A percentile compares a stretch with the other conserved stretches of the same genome.
phyloP scores from a whole-genome alignment of 2,329 filamentous ascomycete genomes.

The Chalaropsis ovoidea region DNA sequence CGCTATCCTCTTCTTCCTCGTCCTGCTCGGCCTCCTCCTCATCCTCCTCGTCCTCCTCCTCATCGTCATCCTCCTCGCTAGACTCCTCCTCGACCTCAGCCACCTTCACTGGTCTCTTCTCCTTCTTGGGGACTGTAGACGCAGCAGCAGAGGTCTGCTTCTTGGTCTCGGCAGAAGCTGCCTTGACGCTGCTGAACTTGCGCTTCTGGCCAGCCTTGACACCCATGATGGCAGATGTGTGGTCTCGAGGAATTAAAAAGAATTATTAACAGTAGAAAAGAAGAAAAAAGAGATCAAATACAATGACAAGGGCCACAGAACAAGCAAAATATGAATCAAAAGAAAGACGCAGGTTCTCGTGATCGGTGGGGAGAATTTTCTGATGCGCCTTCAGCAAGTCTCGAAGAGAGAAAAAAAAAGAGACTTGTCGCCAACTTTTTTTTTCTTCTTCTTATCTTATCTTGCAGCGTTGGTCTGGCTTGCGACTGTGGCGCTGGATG shows the following conservation, averaged over 20 bases:
- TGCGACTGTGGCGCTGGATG: not conserved
- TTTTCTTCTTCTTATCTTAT: conserved; percentile 26
- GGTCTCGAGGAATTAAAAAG: conserved; percentile 2
- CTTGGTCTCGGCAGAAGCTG: conserved; percentile 27
- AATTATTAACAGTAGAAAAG: conserved; percentile 20
- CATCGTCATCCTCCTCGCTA: conserved; percentile 27
- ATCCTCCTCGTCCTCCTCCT: conserved; percentile 26
- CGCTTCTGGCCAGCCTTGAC: conserved; percentile 32
- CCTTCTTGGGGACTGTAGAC: conserved; percentile 30
- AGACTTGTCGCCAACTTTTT: conserved; percentile 24
- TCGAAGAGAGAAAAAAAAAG: not conserved
- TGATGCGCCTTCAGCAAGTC: not conserved
- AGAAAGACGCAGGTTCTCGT: conserved; percentile 15
- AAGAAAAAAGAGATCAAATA: not conserved
- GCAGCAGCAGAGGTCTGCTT: conserved; percentile 26
- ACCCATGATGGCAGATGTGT: conserved; percentile 26
- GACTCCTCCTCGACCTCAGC: conserved; percentile 26
- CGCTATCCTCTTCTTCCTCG: conserved; percentile 18
- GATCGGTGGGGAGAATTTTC: conserved; percentile 16
- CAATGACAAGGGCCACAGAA: not conserved
- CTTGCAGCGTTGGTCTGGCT: conserved; percentile 14
- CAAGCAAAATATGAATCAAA: not conserved
- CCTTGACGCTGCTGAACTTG: conserved; percentile 33
- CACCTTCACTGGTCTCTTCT: conserved; percentile 31
- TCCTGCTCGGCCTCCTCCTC: conserved; percentile 28